Base-by-base conservation (phyloP, 2,329 filamentous ascomycete genomes). In the Colletotrichum ledebouriae region DNA sequence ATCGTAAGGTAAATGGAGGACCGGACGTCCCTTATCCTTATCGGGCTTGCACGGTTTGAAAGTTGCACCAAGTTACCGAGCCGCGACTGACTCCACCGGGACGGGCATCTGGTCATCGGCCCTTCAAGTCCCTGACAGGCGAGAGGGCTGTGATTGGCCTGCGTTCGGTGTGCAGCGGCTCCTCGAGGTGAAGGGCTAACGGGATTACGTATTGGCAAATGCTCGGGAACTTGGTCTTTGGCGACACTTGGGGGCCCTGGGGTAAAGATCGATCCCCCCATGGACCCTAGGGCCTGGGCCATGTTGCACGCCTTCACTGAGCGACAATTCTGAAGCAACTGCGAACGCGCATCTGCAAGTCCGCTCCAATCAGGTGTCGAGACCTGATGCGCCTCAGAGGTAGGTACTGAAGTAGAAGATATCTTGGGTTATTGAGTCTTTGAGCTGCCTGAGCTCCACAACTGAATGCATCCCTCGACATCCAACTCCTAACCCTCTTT, bases 21-120 rank as follows among this genome's bases (percentile, higher is more conserved):
- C 25, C 34, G 33, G 52, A 59, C 20, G 34, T 67, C 52, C 42
- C 65, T 68, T 68, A 68, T 64, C 65, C 60, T 68, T 68, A 68
- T 64, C 65, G 65, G 37, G 10, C n/a, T 47, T 47, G 56, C 25
- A 46, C 20, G n/a, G n/a, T n/a, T n/a, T n/a, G n/a, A n/a, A n/a
- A n/a, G n/a, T n/a, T n/a, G n/a, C 25, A 46, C 20, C 17, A 49
- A 56, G 59, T 63, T 63, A 52, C 64, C 50, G 59, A 67, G 63
- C 63, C 57, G 41, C 49, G 63, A 47, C 49, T 58, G 50, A 63
- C 64, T 52, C 59, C 64, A 63, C 64, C n/a, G n/a, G 46, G 13
- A n/a, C 44, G 44, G 57, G 46, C 47, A 22, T 29, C 47, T 66
- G 57, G 39, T 56, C 55, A 53, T 53, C 13, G 56, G 33, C 25